Conservation (phyloP, 2,329 filamentous ascomycete species). For the Xylaria sp. region DNA sequence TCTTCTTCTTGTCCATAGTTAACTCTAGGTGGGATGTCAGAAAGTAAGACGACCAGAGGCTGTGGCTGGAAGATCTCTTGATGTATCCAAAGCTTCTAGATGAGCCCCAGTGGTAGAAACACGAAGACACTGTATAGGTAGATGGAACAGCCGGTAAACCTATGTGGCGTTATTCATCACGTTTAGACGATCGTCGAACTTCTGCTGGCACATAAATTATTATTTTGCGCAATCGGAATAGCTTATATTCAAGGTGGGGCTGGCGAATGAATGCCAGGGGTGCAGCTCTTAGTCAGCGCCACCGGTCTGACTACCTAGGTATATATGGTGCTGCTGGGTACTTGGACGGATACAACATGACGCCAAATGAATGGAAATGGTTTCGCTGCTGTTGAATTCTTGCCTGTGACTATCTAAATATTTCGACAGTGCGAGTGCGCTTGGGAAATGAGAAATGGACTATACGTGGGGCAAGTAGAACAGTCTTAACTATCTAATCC, state of each 20-base stretch:
- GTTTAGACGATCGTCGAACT: background rate
- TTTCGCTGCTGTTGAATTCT: background rate
- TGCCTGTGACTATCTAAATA: background rate
- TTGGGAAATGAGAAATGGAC: background rate
- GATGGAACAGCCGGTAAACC: background rate
- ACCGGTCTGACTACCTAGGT: background rate
- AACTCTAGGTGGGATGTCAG: background rate
- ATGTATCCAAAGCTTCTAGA: background rate
- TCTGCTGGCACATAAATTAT: background rate
- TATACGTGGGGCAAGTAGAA: background rate
- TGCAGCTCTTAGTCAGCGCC: background rate
- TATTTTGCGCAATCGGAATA: slow-evolving; percentile 24
- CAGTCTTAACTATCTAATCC: background rate
- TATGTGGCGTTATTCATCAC: background rate
- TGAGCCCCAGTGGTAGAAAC: background rate
- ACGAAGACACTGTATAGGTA: background rate
- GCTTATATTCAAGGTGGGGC: slow-evolving; percentile 2
- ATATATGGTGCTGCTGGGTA: background rate
- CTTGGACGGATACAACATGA: too few relatives aligned
- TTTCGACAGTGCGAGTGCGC: too few relatives aligned
- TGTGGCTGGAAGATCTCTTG: background rate
- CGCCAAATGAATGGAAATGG: background rate
- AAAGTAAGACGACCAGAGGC: background rate
- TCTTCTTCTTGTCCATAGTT: slow-evolving; percentile 63
- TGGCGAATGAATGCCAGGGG: background rate